Evolutionary conservation across 805 yeast species (phyloP).

Genomic region (Naumovozyma baii): DNA sequence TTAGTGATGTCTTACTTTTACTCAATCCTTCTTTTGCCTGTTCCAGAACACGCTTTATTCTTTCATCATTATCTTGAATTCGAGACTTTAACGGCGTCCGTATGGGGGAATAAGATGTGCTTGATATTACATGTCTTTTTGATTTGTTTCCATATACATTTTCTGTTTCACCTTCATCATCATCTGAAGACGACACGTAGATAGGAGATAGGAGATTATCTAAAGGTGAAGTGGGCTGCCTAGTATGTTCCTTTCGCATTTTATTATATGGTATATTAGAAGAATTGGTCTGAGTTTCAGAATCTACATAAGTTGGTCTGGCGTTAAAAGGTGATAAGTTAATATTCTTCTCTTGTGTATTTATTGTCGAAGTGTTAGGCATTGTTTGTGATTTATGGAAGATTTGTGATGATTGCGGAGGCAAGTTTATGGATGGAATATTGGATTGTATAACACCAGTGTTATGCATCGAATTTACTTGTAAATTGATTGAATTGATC

Average conservation of each 20-base stretch:
- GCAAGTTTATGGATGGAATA: background rate
- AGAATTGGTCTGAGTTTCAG: background rate
- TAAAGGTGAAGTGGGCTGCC: too few relatives aligned
- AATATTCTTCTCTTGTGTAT: background rate
- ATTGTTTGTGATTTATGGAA: background rate
- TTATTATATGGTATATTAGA: background rate
- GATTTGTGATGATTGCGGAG: background rate
- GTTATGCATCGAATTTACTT: background rate
- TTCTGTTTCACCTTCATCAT: background rate
- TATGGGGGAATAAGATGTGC: background rate
- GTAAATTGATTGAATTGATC: background rate
- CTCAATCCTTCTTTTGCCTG: background rate
- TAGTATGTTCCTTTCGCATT: too few relatives aligned
- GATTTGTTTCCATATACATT: too few relatives aligned
- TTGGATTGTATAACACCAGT: background rate
- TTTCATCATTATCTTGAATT: background rate
- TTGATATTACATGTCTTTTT: too few relatives aligned
- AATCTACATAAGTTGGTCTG: background rate
- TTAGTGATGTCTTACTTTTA: background rate
- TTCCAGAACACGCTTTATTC: background rate
- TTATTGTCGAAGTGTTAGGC: background rate
- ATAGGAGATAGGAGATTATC: background rate
- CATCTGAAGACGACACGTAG: background rate
- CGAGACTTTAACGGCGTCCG: background rate
- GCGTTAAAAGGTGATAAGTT: background rate